A percentile compares a stretch with the other conserved stretches of the same genome.
phyloP scores from a whole-genome alignment of 192 early-diverging fungal species.

The Cladochytrium replicatum region DNA sequence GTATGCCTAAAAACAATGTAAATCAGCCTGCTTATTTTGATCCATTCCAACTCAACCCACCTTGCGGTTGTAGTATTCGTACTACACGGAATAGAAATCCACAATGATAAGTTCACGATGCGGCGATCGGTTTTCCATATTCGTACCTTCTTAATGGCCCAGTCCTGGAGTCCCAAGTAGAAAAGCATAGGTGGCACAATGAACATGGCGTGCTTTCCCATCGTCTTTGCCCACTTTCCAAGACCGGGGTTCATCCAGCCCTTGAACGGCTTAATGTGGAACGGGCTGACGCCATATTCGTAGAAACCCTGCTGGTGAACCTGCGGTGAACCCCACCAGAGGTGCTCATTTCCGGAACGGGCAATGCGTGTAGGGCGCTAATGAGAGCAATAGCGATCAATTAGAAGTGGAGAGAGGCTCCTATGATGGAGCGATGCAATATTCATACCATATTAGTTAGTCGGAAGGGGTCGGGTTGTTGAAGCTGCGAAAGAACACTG shows the following conservation, averaged over 20 bases:
- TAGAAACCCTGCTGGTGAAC: constrained; percentile 30
- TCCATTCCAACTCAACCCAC: too few species aligned
- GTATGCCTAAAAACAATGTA: too few species aligned
- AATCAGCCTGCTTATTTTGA: too few species aligned
- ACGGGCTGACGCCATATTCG: constrained; percentile 39
- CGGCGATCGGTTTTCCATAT: background rate
- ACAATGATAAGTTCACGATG: background rate
- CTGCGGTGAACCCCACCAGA: constrained; percentile 28
- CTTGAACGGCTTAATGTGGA: constrained; percentile 37
- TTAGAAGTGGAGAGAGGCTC: too few species aligned
- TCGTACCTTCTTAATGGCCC: constrained; percentile 31
- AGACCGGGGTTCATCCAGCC: constrained; percentile 37
- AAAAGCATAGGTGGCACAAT: constrained; percentile 30
- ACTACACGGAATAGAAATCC: constrained; percentile 9
- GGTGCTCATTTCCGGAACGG: too few species aligned
- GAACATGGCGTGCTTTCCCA: constrained; percentile 23
- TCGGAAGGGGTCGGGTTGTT: too few species aligned
- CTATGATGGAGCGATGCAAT: too few species aligned
- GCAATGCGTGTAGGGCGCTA: too few species aligned
- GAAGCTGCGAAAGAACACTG: too few species aligned
- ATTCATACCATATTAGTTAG: too few species aligned
- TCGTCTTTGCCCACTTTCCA: constrained; percentile 19
- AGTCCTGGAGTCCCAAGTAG: constrained; percentile 28
- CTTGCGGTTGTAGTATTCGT: constrained; percentile 35
- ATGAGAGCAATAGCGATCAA: too few species aligned